These are phyloP conservation scores for Cladophialophora carrionii DNA, from an alignment of 2,329 filamentous ascomycete genomes.

Conservation along the genomic window DNA sequence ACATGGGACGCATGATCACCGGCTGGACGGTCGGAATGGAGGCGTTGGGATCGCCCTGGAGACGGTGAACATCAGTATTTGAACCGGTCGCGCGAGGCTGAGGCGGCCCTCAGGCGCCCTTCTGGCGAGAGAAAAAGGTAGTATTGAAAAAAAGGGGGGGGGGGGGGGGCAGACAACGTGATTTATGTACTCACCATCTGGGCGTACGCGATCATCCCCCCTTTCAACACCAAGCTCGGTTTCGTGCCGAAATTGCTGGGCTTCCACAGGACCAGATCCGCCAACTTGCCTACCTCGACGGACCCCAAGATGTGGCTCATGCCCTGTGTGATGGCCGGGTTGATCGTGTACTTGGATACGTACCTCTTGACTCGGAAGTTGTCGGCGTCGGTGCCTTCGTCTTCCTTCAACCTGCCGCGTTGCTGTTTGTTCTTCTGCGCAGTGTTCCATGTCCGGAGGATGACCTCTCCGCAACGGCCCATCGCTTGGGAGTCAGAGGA, in stretches of 20 bases:
- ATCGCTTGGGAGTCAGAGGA: constrained; percentile 93
- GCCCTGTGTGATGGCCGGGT: constrained; percentile 87
- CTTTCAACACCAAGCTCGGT: constrained; percentile 79
- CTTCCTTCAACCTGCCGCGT: constrained; percentile 74
- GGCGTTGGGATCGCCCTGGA: constrained; percentile 74
- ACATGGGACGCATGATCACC: constrained; percentile 82
- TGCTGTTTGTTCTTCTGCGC: constrained; percentile 96
- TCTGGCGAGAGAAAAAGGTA: too few relatives aligned
- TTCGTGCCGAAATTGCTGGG: constrained; percentile 86
- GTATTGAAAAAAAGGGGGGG: not conserved
- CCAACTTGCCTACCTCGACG: constrained; percentile 84
- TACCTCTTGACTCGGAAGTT: constrained; percentile 93
- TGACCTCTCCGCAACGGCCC: constrained; percentile 92
- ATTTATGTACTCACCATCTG: constrained; percentile 70
- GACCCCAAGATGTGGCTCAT: constrained; percentile 86
- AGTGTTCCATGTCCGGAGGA: constrained; percentile 93
- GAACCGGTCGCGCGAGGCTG: too few relatives aligned
- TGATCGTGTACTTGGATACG: constrained; percentile 94
- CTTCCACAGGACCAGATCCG: constrained; percentile 86
- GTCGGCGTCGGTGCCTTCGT: constrained; percentile 76
- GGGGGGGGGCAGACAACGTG: not conserved
- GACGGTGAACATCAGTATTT: not conserved
- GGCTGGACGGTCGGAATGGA: constrained; percentile 89
- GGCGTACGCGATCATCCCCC: constrained; percentile 78
- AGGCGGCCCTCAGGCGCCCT: too few relatives aligned